A percentile compares a stretch with the other conserved stretches of the same genome.
phyloP scores from a whole-genome alignment of 2,329 filamentous ascomycete genomes.

The Camptophora hylomeconis region DNA sequence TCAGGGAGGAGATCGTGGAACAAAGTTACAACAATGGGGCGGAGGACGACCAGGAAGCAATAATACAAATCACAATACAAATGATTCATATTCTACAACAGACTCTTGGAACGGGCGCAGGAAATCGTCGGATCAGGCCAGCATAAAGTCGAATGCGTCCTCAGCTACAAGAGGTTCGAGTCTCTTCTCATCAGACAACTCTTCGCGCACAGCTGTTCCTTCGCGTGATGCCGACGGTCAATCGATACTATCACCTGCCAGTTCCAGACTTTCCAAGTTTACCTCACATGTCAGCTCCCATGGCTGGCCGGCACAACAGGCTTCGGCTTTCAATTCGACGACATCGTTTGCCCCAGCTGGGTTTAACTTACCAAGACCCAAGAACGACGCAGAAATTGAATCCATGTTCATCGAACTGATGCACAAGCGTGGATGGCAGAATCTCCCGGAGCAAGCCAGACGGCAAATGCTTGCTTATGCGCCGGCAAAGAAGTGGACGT shows the following conservation, averaged over 20 bases:
- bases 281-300: conserved; percentile 30
- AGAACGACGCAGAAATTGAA: conserved; percentile 73
- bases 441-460: conserved; percentile 83
- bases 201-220: conserved; percentile 27
- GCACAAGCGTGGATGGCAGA: conserved; percentile 97
- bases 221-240: conserved; percentile 16
- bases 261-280: conserved; percentile 29
- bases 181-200: conserved; percentile 43
- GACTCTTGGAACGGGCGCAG: conserved; percentile 41
- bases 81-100: conserved; percentile 47
- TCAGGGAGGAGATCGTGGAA: conserved; percentile 52
- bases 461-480: conserved; percentile 95
- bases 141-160: conserved; percentile 48
- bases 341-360: conserved; percentile 39
- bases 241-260: conserved; percentile 22
- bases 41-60: conserved; percentile 38
- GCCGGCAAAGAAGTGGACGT: conserved; percentile 89
- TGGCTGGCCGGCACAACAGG: conserved; percentile 27
- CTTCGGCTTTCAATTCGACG: conserved; percentile 35
- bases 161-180: conserved; percentile 45
- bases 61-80: conserved; percentile 44
- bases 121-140: conserved; percentile 51
- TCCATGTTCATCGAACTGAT: conserved; percentile 86
- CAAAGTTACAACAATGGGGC: conserved; percentile 70
- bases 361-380: conserved; percentile 57